Conservation (phyloP, 805 yeast genomes). For the Metschnikowia cerradonensis region DNA sequence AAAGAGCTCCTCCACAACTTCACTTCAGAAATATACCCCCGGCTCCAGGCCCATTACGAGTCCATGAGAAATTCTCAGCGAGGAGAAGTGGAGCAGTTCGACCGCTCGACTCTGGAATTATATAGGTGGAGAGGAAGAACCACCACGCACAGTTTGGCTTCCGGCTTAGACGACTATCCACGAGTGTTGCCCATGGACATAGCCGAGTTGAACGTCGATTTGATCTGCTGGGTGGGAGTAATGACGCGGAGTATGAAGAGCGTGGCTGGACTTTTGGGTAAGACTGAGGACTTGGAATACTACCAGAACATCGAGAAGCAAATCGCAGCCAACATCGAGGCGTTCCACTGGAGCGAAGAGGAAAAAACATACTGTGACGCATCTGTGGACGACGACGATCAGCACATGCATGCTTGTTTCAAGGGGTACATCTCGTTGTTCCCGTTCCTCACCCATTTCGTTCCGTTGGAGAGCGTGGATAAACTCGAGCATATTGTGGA, state of each 20-base stretch:
- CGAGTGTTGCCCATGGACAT: slow-evolving; percentile 75
- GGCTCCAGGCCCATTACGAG: slow-evolving; percentile 68
- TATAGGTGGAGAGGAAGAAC: slow-evolving; percentile 96
- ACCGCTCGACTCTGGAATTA: slow-evolving; percentile 54
- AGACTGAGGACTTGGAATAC: slow-evolving; percentile 51
- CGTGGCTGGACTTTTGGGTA: slow-evolving; percentile 61
- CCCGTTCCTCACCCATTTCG: slow-evolving; percentile 74
- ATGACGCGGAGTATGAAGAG: slow-evolving; percentile 80
- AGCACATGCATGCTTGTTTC: slow-evolving; percentile 67
- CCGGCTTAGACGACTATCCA: slow-evolving; percentile 96
- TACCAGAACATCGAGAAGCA: slow-evolving; percentile 53
- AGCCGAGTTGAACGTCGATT: slow-evolving; percentile 87
- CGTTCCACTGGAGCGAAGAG: slow-evolving; percentile 74
- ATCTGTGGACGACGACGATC: slow-evolving; percentile 69
- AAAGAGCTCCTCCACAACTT: slow-evolving; percentile 58
- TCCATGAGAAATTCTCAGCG: slow-evolving; percentile 81
- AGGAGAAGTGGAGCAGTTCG: slow-evolving; percentile 73
- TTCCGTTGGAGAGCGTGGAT: slow-evolving; percentile 42
- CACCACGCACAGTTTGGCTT: slow-evolving; percentile 76
- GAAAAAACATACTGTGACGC: slow-evolving; percentile 76
- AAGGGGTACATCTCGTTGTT: slow-evolving; percentile 83
- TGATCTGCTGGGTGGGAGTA: slow-evolving; percentile 88
- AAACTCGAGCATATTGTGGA: slow-evolving; percentile 52
- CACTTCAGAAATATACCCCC: slow-evolving; percentile 68
- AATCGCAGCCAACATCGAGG: slow-evolving; percentile 61